Conservation (phyloP, 495 filamentous ascomycete species). For the Sporormia fimetaria region DNA sequence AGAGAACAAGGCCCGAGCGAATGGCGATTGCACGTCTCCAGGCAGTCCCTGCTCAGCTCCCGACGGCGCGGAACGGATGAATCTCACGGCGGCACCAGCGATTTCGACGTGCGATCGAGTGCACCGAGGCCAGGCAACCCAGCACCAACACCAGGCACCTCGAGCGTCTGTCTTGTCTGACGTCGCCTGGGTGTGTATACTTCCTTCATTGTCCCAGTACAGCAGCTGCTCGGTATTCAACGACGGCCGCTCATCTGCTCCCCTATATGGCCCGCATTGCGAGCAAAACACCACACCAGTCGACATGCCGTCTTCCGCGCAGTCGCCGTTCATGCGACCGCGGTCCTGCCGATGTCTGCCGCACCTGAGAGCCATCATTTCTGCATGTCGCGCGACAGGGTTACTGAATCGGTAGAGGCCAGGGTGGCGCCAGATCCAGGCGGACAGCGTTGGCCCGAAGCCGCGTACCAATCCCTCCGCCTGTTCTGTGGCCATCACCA, state of each 20-base stretch:
- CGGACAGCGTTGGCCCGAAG: conserved; percentile 2
- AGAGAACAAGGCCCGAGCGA: too few relatives aligned
- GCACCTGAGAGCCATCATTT: not conserved
- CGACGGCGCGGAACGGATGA: conserved; percentile 4
- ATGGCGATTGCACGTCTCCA: not conserved
- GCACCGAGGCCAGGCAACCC: not conserved
- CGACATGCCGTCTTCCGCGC: not conserved
- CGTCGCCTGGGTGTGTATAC: too few relatives aligned
- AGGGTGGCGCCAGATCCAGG: conserved; percentile 1
- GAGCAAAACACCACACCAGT: too few relatives aligned
- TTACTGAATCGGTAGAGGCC: conserved; percentile 6
- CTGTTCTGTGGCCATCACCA: too few relatives aligned
- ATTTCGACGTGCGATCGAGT: conserved; percentile 2
- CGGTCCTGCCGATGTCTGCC: not conserved
- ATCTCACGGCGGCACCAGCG: conserved; percentile 6
- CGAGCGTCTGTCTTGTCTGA: too few relatives aligned
- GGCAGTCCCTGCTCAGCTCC: not conserved
- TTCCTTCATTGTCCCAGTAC: too few relatives aligned
- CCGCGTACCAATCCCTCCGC: too few relatives aligned
- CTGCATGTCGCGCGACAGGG: conserved; percentile 1
- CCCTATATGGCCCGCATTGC: too few relatives aligned
- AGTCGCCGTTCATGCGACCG: conserved; percentile 1
- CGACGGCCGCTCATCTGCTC: too few relatives aligned
- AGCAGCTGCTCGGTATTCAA: too few relatives aligned
- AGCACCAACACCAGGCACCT: not conserved